phyloP scores from a whole-genome alignment of 495 filamentous ascomycete species.

The Talaromyces trachyspermus region DNA sequence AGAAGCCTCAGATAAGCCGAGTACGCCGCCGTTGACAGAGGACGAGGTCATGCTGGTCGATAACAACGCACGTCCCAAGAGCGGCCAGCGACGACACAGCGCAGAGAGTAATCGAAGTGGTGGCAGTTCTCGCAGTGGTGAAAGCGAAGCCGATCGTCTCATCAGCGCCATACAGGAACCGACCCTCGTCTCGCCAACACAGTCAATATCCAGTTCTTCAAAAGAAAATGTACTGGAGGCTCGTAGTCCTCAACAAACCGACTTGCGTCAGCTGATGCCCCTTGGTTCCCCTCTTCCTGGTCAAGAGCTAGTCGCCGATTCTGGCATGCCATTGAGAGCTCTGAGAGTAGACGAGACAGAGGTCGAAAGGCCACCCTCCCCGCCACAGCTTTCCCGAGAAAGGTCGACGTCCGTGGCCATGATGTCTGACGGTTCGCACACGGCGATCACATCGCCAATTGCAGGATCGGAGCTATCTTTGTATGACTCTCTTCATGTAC shows the following conservation, averaged over 20 bases:
- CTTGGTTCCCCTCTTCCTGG: slow-evolving; percentile 22
- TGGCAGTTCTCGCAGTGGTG: slow-evolving; percentile 45
- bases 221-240: slow-evolving; percentile 14
- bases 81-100: slow-evolving; percentile 25
- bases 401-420: not conserved
- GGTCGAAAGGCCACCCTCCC: slow-evolving; percentile 9
- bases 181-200: slow-evolving; percentile 19
- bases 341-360: slow-evolving; percentile 33
- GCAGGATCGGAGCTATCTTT: not conserved
- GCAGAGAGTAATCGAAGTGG: slow-evolving; percentile 46
- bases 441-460: not conserved
- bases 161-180: slow-evolving; percentile 70
- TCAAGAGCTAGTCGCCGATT: slow-evolving; percentile 30
- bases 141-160: slow-evolving; percentile 65
- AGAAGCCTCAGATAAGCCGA: not conserved
- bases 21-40: not conserved
- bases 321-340: slow-evolving; percentile 32
- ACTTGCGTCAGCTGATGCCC: slow-evolving; percentile 14
- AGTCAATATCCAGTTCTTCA: slow-evolving; percentile 10
- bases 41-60: slow-evolving; percentile 29
- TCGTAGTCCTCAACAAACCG: slow-evolving; percentile 14
- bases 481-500: slow-evolving; percentile 42
- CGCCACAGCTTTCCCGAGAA: not conserved
- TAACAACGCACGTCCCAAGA: slow-evolving; percentile 1
- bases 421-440: not conserved